A percentile compares a stretch with the other conserved stretches of the same genome.
Evolutionary conservation across 352 stramenopile genomes (phyloP).

Genomic region (Saprolegnia parasitica): DNA sequence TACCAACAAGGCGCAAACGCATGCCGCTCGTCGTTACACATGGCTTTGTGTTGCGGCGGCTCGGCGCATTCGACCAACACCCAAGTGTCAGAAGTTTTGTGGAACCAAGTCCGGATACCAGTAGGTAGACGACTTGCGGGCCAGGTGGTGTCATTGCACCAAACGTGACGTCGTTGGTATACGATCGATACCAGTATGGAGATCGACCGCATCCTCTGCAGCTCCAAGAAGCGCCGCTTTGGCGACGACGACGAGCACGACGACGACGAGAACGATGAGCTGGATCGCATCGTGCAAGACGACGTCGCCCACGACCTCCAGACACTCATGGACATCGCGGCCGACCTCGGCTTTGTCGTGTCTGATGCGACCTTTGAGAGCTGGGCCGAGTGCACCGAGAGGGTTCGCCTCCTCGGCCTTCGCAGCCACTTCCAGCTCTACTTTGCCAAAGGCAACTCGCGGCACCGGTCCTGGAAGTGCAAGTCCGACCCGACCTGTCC

Average conservation of each 20-base stretch:
- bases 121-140: not conserved
- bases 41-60: too few relatives aligned
- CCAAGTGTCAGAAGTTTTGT: slow-evolving; percentile 5
- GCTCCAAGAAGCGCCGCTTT: not conserved
- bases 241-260: not conserved
- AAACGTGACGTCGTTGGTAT: slow-evolving; percentile 4
- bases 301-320: not conserved
- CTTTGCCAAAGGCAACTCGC: slow-evolving; percentile 1
- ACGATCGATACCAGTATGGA: not conserved
- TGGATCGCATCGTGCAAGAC: too few relatives aligned
- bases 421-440: not conserved
- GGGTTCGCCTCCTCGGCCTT: not conserved
- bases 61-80: not conserved
- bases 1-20: not conserved
- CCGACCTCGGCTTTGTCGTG: not conserved
- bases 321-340: not conserved
- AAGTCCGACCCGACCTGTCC: not conserved
- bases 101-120: not conserved
- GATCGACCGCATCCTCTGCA: not conserved
- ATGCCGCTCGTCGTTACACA: not conserved
- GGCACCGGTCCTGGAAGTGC: not conserved
- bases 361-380: not conserved
- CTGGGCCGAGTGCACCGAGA: not conserved
- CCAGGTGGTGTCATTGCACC: not conserved
- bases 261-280: not conserved